Evolutionary conservation across 345 rosid genomes (phyloP).

Genomic region (Pugionium cornutum): DNA sequence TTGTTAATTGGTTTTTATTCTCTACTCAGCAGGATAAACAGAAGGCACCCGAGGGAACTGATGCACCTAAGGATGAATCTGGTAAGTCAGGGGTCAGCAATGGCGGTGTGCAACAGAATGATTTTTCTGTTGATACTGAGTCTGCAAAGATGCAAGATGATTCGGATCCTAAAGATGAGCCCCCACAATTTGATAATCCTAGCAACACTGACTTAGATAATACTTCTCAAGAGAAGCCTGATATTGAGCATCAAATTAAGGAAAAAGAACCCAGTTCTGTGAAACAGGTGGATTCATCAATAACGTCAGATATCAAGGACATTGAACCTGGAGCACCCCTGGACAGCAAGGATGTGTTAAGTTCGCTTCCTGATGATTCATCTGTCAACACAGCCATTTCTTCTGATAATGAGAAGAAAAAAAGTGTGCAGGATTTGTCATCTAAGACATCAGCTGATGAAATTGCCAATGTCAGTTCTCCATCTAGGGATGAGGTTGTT

Average conservation of each 20-base stretch:
- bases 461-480: slow-evolving; percentile 37
- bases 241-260: slow-evolving; percentile 44
- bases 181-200: slow-evolving; percentile 33
- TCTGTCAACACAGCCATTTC: neutral
- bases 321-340: neutral
- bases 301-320: slow-evolving; percentile 39
- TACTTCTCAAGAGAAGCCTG: slow-evolving; percentile 29
- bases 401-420: slow-evolving; percentile 11
- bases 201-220: neutral
- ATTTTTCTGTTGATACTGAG: slow-evolving; percentile 48
- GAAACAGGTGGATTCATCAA: slow-evolving; percentile 48
- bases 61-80: slow-evolving; percentile 46
- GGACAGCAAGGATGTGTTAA: slow-evolving; percentile 47
- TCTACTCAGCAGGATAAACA: slow-evolving; percentile 48
- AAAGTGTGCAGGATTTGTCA: slow-evolving; percentile 43
- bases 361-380: neutral
- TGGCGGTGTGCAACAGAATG: slow-evolving; percentile 55
- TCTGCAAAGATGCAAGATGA: slow-evolving; percentile 53
- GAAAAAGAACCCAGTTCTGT: slow-evolving; percentile 44
- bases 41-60: slow-evolving; percentile 41
- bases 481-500: slow-evolving; percentile 45
- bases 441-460: slow-evolving; percentile 43
- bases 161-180: slow-evolving; percentile 45
- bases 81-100: slow-evolving; percentile 64
- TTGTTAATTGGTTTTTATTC: slow-evolving; percentile 1